Evolutionary conservation across 192 early-diverging fungal genomes (phyloP), one percentile per base, ranked within the genome.

Genomic region (Backusella psychrophila): DNA sequence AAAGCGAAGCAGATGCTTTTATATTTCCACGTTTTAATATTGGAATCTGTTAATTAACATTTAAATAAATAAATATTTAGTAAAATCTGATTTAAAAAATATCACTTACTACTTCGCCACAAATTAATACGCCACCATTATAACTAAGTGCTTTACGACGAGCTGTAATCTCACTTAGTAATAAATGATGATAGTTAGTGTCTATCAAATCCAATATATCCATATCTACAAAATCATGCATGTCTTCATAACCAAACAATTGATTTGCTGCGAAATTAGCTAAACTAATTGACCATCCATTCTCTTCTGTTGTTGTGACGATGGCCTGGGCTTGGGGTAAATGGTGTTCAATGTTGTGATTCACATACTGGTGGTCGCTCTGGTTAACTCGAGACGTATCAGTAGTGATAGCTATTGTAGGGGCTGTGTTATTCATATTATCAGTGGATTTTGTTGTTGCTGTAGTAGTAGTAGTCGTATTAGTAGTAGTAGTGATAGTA

Each of bases 321-420:
- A 89, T 88, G 17, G 89, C 88, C 69, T 91, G 89, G 44, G 82
- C 87, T 75, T 87, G 85, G 15, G 88, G 88, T 1, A 86, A 73
- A 41, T 87, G 87, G 26, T 63, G 23, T 8, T 63, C 56, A 23
- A 63, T 29, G 26, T 12, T 63, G 12, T 63, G 9, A 63, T 63
- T 63, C 3, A 8, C 21, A 63, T 29, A 63, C 12, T 29, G 8
- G 9, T 26, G 26, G 1, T 15, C 23, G 12, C 1, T 23, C 8
- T 56, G n/a, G n/a, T 56, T 9, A 1, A 56, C n/a, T 9, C n/a
- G 53, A 9, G 8, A 11, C 9, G 53, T 23, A 21, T 1, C 9
- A 23, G 7, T 0, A 21, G 53, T 56, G 19, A n/a, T 56, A 3
- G 53, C 21, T 23, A n/a, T 56, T 21, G 49, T 53, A 17, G 49